These are phyloP conservation scores for Diaporthe caulivora DNA, from an alignment of 2,329 filamentous ascomycete species.

Conservation along the genomic window DNA sequence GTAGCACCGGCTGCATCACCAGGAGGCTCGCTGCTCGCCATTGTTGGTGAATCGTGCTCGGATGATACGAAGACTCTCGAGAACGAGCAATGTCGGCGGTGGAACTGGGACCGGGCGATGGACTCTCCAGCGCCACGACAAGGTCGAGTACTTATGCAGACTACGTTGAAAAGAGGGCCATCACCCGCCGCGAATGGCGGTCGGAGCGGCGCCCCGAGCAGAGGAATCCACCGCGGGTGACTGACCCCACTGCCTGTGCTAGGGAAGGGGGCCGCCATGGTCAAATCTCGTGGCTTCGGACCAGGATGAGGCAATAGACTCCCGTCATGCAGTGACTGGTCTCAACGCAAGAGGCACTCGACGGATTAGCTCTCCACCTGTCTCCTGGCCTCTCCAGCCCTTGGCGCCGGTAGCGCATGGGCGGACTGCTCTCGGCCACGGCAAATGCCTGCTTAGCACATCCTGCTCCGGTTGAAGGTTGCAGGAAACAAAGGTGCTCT, in stretches of 20 bases:
- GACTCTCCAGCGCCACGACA: background rate
- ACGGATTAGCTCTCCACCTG: background rate
- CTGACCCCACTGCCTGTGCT: constrained; percentile 15
- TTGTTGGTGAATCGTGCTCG: background rate
- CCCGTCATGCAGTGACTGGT: background rate
- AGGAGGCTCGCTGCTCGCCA: constrained; percentile 28
- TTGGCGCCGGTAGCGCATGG: constrained; percentile 13
- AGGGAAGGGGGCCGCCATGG: background rate
- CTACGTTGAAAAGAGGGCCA: constrained; percentile 8
- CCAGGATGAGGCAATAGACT: constrained; percentile 11
- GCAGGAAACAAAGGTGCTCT: constrained; percentile 3
- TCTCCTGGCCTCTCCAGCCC: background rate
- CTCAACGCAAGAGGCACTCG: background rate
- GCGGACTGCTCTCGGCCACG: background rate
- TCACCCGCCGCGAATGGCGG: constrained; percentile 10
- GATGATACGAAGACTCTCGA: background rate
- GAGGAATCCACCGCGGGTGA: constrained; percentile 12
- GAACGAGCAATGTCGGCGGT: constrained; percentile 1
- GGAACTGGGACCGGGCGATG: background rate
- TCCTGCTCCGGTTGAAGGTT: background rate
- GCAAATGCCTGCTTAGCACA: constrained; percentile 5
- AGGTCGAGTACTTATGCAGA: constrained; percentile 17
- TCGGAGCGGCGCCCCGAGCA: constrained; percentile 15
- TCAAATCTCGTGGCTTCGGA: constrained; percentile 18
- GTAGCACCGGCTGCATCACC: background rate